A percentile compares a stretch with the other conserved stretches of the same genome.
Conservation (phyloP, 2,329 filamentous ascomycete genomes). For the Cercospora zeina region DNA sequence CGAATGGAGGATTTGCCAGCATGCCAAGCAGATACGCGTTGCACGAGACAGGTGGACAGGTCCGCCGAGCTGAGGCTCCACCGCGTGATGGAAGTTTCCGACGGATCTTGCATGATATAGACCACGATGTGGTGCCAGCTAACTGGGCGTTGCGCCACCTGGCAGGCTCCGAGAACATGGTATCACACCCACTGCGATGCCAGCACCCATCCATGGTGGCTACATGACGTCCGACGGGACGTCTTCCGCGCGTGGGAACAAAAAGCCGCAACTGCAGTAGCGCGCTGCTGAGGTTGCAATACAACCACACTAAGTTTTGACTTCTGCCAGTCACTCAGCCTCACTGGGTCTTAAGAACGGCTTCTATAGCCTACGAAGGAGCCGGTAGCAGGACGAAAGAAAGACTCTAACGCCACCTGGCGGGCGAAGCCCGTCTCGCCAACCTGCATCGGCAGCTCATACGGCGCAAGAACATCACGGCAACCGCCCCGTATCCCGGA, state of each 20-base stretch:
- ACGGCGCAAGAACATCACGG: neutral
- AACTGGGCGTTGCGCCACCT: neutral
- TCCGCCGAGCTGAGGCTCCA: neutral
- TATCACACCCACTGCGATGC: neutral
- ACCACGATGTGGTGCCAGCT: neutral
- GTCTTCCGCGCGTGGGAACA: slow-evolving; percentile 1
- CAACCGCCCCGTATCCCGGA: neutral
- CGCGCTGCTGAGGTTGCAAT: neutral
- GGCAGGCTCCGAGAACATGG: neutral
- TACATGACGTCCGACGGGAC: neutral
- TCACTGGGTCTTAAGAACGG: neutral
- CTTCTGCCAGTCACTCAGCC: neutral
- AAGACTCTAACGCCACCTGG: neutral
- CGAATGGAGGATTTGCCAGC: neutral
- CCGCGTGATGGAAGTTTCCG: neutral
- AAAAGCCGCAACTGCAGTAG: slow-evolving; percentile 4
- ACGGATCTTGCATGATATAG: neutral
- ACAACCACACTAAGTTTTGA: neutral
- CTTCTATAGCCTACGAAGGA: slow-evolving; percentile 1
- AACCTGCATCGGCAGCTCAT: neutral
- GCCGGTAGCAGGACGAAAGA: neutral
- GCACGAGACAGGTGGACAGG: neutral
- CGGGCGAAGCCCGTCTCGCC: neutral
- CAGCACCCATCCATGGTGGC: neutral
- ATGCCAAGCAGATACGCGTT: slow-evolving; percentile 2